Evolutionary conservation across 2,329 filamentous ascomycete species (phyloP), one percentile per base, ranked within the genome.

Genomic region (Botrytis sinoallii): DNA sequence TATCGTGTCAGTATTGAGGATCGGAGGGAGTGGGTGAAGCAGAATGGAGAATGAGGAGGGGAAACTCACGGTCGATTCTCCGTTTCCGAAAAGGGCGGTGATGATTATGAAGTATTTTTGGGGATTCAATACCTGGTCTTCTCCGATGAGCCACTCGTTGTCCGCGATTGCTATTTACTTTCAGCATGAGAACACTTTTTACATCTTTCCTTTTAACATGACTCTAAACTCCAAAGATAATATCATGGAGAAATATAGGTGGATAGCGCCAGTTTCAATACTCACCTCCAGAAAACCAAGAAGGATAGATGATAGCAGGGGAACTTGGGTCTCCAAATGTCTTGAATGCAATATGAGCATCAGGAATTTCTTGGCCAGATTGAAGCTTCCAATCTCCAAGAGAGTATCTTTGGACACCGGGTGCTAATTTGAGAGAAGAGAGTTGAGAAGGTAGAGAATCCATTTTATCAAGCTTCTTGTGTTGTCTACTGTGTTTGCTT

Each of bases 331-430:
- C 84, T 32, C 93, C 93, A 77, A 92, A 91, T 0, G 92, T 93
- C 82, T 92, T 94, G 85, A 93, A 95, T 25, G 92, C 91, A 71
- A 95, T 89, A 78, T 88, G 87, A 1, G 93, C 92, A 77, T 88
- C 81, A 2, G 87, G 85, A 29, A 95, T 85, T 9, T 83, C 85
- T n/a, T 84, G 85, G 57, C 91, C 91, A 40, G 86, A 89, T 78
- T 91, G 88, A 4, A 95, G 87, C 75, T 86, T 83, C 84, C 91
- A 92, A 81, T 92, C 86, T 29, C 91, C 91, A 0, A 93, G 85
- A 38, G 86, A 81, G 79, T 86, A 91, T 3, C 82, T 88, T 71
- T 88, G 72, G 14, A 79, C 75, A 1, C 75, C 77, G 42, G 78
- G 66, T 75, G 48, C 48, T 68, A 42, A n/a, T 25, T 16, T 32